Conservation (phyloP, 768 basidiomycete species). For the Tulasnella calospora region DNA sequence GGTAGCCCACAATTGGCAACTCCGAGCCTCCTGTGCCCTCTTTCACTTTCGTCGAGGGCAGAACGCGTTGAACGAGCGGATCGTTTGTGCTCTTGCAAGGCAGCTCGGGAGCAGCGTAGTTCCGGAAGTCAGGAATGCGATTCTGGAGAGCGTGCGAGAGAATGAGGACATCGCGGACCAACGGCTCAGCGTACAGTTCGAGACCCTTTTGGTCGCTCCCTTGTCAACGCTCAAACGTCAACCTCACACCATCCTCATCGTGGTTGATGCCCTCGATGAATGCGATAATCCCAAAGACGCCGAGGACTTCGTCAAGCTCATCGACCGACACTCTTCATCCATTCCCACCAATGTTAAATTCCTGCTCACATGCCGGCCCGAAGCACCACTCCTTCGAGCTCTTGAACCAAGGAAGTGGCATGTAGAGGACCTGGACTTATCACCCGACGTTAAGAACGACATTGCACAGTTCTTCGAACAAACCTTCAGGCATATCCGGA, state of each 20-base stretch:
- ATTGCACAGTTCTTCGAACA: neutral
- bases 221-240: neutral
- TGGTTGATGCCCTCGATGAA: neutral
- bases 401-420: neutral
- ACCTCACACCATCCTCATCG: neutral
- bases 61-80: neutral
- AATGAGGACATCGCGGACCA: neutral
- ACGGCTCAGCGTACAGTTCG: neutral
- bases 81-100: neutral
- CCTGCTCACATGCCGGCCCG: neutral
- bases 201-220: neutral
- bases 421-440: neutral
- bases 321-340: neutral
- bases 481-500: neutral
- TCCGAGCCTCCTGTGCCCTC: neutral
- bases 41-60: neutral
- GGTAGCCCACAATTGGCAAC: neutral
- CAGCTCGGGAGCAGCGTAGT: neutral
- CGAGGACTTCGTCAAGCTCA: neutral
- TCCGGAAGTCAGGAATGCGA: neutral
- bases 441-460: neutral
- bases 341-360: neutral
- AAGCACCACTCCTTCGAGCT: neutral
- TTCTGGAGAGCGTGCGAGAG: neutral
- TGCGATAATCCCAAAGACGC: neutral